phyloP scores from a whole-genome alignment of 1,284 basidiomycete genomes.

The Irpex sp. region DNA sequence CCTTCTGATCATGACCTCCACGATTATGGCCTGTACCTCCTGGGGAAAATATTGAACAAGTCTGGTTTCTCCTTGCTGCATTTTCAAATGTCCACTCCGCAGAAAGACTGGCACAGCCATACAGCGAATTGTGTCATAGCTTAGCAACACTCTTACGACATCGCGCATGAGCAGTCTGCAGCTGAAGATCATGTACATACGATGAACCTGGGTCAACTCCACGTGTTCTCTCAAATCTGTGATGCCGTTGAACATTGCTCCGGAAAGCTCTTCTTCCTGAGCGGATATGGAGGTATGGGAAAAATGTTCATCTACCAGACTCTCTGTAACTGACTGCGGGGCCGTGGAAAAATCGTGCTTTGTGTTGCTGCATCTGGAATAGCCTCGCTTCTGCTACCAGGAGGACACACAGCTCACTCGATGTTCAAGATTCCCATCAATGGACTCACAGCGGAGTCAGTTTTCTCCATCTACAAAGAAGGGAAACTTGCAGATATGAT shows the following conservation, averaged over 20 bases:
- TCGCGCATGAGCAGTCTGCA: no score
- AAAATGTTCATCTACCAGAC: constrained; percentile 48
- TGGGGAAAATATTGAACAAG: constrained; percentile 27
- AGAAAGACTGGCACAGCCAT: no score
- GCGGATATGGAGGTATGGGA: constrained; percentile 44
- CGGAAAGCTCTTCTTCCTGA: constrained; percentile 38
- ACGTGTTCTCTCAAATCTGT: constrained; percentile 33
- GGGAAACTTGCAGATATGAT: constrained; percentile 24
- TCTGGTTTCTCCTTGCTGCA: constrained; percentile 22
- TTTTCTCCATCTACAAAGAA: constrained; percentile 28
- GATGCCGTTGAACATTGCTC: constrained; percentile 24
- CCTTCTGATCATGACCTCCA: constrained; percentile 28
- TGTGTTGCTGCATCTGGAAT: constrained; percentile 46
- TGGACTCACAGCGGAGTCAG: constrained; percentile 9
- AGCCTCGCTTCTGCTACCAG: constrained; percentile 36
- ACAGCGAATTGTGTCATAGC: no score
- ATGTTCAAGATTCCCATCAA: constrained; percentile 30
- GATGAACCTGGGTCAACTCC: constrained; percentile 24
- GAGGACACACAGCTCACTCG: constrained; percentile 42
- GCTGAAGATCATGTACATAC: constrained; percentile 26
- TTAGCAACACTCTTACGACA: no score
- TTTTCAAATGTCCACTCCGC: constrained; percentile 14
- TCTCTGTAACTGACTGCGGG: constrained; percentile 29
- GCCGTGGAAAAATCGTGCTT: constrained; percentile 31
- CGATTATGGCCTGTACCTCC: constrained; percentile 39